Evolutionary conservation across 208 protist species (phyloP), one percentile per base, ranked within the genome.

Genomic region (Leptomonas seymouri): DNA sequence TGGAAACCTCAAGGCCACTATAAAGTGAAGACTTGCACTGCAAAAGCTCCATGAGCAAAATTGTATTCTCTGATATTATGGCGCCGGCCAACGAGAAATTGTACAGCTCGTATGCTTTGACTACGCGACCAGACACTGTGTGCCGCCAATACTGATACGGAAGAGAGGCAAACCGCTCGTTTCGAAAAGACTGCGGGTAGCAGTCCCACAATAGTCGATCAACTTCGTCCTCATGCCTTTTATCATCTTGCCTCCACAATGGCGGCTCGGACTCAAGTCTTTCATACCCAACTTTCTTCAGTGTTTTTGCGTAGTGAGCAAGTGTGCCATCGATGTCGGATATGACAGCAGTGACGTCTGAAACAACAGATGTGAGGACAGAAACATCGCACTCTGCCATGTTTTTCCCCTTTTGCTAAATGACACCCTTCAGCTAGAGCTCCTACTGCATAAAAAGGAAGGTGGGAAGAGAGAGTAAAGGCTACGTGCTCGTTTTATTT

Each of bases 301-400:
- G 45, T 23, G 50, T 72, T 36, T 80, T 69, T 27, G 61, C 67
- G 55, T 83, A 86, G 57, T 81, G 45, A 12, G 31, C 73, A 41
- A 84, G 39, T 15, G 67, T 84, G 9, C 77, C 71, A 28, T 81
- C 77, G 31, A 86, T 82, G 34, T 80, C 74, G 27, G 67, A 81
- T 53, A 81, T 25, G 1, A 45, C 20, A 30, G 54, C 46, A 7
- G 59, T 30, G n/a, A 64, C 27, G 57, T 50, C 39, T 27, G 46
- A 41, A 53, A 45, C 36, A 56, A 41, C 39, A 14, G 34, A 46
- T 21, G 34, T 42, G 12, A 54, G 34, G 34, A 50, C 63, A 56
- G 50, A 69, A 21, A 5, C 2, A 20, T 16, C 28, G 1, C 20
- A 44, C 15, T 1, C 21, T 2, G 48, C 4, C 48, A 50, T 59